phyloP scores from a whole-genome alignment of 2,329 filamentous ascomycete genomes.

The Diaporthe australafricana region DNA sequence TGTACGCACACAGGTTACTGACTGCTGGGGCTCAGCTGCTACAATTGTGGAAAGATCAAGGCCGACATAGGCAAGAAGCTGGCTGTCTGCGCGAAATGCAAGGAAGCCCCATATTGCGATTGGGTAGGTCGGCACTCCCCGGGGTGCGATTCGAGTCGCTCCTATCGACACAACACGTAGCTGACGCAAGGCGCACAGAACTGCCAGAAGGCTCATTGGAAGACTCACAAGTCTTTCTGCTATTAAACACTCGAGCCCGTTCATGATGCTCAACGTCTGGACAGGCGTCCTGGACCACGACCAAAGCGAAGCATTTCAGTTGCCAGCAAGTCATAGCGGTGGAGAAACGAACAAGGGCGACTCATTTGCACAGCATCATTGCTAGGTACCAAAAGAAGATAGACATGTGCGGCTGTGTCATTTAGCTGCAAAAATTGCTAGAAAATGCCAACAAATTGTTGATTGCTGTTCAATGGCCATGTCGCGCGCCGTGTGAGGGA shows the following conservation, averaged over 20 bases:
- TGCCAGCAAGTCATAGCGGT: background rate
- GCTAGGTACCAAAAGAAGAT: background rate
- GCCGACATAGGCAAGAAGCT: background rate
- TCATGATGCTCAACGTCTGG: constrained; percentile 22
- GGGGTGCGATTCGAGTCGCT: background rate
- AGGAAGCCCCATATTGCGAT: constrained; percentile 4
- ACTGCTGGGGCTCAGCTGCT: background rate
- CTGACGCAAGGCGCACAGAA: background rate
- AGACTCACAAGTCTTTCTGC: background rate
- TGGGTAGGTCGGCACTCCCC: background rate
- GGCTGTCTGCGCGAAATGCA: background rate
- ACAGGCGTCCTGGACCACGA: background rate
- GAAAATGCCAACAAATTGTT: background rate
- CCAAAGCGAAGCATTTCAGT: background rate
- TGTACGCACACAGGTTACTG: background rate
- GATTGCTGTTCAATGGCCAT: background rate
- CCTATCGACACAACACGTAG: background rate
- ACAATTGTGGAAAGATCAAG: constrained; percentile 17
- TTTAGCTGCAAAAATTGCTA: background rate
- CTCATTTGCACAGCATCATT: background rate
- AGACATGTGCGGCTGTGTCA: background rate
- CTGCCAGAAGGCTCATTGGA: constrained; percentile 19
- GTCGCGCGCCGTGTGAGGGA: background rate
- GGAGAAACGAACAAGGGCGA: background rate
- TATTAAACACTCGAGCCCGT: background rate